Conservation (phyloP, 78 protist genomes). For the Guillardia theta region DNA sequence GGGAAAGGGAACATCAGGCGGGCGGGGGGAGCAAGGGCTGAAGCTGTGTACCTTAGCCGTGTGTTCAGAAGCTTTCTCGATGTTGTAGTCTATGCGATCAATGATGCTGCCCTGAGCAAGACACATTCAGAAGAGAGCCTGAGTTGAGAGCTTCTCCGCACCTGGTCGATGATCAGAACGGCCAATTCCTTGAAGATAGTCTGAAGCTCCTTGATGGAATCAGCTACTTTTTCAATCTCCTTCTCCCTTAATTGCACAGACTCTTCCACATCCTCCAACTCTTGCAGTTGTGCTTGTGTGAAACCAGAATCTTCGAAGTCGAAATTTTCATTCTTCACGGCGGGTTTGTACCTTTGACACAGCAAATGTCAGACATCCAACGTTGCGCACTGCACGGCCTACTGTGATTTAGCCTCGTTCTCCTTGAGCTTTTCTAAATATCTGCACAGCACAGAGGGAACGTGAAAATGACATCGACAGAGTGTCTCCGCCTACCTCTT, state of each 20-base stretch:
- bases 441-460: not conserved
- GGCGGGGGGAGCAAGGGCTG: not conserved
- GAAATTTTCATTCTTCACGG: not conserved
- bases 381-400: too few species aligned
- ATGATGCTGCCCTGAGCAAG: conserved; percentile 60
- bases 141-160: not conserved
- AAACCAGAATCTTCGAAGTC: conserved; percentile 3
- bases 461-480: too few species aligned
- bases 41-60: not conserved
- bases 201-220: conserved; percentile 55
- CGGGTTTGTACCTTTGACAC: not conserved
- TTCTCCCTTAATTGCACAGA: not conserved
- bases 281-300: not conserved
- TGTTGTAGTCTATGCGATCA: conserved; percentile 72
- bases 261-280: not conserved
- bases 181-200: conserved; percentile 64
- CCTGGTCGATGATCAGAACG: conserved; percentile 71
- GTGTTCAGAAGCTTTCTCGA: conserved; percentile 44
- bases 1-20: not conserved
- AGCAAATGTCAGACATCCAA: too few species aligned
- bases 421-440: not conserved
- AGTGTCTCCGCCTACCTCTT: not conserved
- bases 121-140: not conserved
- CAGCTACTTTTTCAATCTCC: not conserved
- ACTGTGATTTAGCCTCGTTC: not conserved